Conservation (phyloP, 2,329 filamentous ascomycete species). For the Talaromyces pinophilus region DNA sequence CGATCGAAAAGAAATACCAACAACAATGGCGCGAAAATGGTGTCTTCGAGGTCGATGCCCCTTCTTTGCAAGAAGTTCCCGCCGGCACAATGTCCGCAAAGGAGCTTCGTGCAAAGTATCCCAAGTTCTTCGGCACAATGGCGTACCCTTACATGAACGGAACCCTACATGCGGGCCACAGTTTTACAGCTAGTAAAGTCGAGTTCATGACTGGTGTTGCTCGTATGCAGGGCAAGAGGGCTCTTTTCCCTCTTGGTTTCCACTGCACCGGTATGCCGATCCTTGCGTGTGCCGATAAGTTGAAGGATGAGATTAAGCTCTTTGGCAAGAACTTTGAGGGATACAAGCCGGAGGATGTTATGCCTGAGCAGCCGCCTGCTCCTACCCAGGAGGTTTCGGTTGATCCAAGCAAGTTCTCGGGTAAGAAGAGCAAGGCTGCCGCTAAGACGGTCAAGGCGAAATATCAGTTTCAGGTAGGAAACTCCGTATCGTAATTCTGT, state of each 20-base stretch:
- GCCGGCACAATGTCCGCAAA: conserved; percentile 70
- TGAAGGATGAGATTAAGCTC: conserved; percentile 81
- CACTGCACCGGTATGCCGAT: conserved; percentile 98
- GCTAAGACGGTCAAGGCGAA: conserved; percentile 91
- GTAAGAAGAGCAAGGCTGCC: conserved; percentile 88
- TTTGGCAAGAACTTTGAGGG: conserved; percentile 85
- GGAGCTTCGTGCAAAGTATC: conserved; percentile 75
- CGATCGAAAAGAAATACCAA: conserved; percentile 90
- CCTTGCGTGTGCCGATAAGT: conserved; percentile 95
- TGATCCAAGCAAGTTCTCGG: conserved; percentile 86
- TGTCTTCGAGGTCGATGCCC: conserved; percentile 85
- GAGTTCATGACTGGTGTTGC: conserved; percentile 88
- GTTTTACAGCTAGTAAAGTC: conserved; percentile 87
- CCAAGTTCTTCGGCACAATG: conserved; percentile 88
- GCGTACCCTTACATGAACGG: conserved; percentile 84
- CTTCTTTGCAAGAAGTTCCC: conserved; percentile 74
- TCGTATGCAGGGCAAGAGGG: conserved; percentile 84
- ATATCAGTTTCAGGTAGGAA: conserved; percentile 70
- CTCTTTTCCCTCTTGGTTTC: conserved; percentile 88
- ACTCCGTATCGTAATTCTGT: background rate
- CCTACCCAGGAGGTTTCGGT: conserved; percentile 69
- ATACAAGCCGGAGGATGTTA: conserved; percentile 65
- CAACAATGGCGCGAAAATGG: conserved; percentile 73
- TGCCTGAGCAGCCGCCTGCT: conserved; percentile 56
- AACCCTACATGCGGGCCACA: conserved; percentile 85